A percentile compares a stretch with the other conserved stretches of the same genome.
Evolutionary conservation across 805 yeast species (phyloP).

Genomic region (Sporopachydermia quercuum): DNA sequence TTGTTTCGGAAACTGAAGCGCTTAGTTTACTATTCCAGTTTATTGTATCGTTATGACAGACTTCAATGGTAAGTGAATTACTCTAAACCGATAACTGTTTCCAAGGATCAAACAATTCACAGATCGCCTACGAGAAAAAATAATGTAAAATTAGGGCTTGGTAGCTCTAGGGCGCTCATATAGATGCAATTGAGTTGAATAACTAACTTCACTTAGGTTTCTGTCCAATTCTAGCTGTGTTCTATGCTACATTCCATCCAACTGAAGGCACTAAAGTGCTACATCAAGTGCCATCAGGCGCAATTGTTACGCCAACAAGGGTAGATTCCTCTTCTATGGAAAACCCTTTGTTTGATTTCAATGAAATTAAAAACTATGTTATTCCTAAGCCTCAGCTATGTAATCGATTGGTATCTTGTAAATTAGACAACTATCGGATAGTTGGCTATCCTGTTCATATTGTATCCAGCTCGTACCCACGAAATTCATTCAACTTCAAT

Average conservation of each 20-base stretch:
- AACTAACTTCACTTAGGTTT: constrained; percentile 46
- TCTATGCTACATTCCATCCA: constrained; percentile 88
- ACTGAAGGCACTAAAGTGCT: constrained; percentile 88
- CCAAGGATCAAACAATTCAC: too few species aligned
- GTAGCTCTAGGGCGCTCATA: too few species aligned
- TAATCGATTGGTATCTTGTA: constrained; percentile 62
- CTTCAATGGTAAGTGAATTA: too few species aligned
- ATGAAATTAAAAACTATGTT: constrained; percentile 73
- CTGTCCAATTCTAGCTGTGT: constrained; percentile 76
- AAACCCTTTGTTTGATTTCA: constrained; percentile 54
- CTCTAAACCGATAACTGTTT: too few species aligned
- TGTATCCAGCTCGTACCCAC: constrained; percentile 56
- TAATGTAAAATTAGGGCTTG: too few species aligned
- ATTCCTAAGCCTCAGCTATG: constrained; percentile 91
- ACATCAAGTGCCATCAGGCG: constrained; percentile 78
- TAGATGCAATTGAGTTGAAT: too few species aligned
- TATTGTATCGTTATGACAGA: too few species aligned
- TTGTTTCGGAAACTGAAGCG: too few species aligned
- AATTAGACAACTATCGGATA: constrained; percentile 53
- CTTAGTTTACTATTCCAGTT: too few species aligned
- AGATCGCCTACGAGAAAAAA: too few species aligned
- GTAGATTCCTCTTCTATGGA: constrained; percentile 21
- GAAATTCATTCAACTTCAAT: constrained; percentile 88
- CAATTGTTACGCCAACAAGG: constrained; percentile 29
- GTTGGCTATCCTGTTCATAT: constrained; percentile 85